Evolutionary conservation across 2,329 filamentous ascomycete species (phyloP).

Genomic region (Colletotrichum caudatum): DNA sequence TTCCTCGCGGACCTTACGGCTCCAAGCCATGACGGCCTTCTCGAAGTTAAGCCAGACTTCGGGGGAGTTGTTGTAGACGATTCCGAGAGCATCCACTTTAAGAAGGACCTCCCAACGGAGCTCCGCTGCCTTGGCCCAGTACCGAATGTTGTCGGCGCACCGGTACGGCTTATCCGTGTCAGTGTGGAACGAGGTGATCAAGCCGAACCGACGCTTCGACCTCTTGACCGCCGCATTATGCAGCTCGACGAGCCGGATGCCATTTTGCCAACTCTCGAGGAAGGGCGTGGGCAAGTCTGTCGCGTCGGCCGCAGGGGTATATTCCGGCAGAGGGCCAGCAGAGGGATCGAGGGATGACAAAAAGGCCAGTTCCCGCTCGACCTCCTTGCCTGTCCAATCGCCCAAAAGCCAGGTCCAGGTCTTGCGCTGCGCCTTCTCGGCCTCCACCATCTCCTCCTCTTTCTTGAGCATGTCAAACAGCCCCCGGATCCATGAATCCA

Average conservation of each 20-base stretch:
- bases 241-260: constrained; percentile 83
- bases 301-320: constrained; percentile 64
- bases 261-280: constrained; percentile 79
- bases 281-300: constrained; percentile 76
- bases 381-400: constrained; percentile 81
- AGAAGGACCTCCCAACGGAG: constrained; percentile 91
- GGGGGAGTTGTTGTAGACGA: constrained; percentile 80
- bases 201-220: constrained; percentile 87
- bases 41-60: constrained; percentile 87
- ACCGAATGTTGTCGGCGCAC: constrained; percentile 91
- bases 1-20: constrained; percentile 83
- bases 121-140: constrained; percentile 96
- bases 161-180: constrained; percentile 96
- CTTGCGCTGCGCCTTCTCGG: constrained; percentile 76
- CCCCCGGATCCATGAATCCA: constrained; percentile 82
- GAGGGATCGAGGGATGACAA: constrained; percentile 78
- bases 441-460: constrained; percentile 82
- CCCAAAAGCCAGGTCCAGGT: constrained; percentile 84
- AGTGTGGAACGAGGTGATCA: constrained; percentile 89
- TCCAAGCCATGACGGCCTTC: constrained; percentile 85
- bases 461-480: constrained; percentile 81
- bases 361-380: constrained; percentile 85
- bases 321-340: constrained; percentile 73
- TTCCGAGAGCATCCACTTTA: constrained; percentile 84
- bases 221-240: constrained; percentile 91